These are phyloP conservation scores for Luzula sylvatica DNA, from an alignment of 176 grass and related monocot genomes.

Conservation along the genomic window DNA sequence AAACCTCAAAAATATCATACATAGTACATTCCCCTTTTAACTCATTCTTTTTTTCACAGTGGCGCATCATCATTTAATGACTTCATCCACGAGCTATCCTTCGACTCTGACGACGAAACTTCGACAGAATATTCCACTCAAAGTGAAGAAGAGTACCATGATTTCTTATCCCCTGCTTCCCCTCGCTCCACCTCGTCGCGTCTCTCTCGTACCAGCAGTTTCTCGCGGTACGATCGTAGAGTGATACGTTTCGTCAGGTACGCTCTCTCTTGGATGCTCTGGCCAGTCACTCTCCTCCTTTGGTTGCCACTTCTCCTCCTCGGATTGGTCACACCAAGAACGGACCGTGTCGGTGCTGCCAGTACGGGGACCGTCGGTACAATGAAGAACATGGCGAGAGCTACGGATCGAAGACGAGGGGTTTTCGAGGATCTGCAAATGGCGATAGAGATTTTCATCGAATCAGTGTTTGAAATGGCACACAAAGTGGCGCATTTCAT, in stretches of 20 bases:
- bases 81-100: slow-evolving; percentile 80
- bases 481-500: slow-evolving; percentile 80
- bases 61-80: slow-evolving; percentile 94
- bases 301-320: slow-evolving; percentile 47
- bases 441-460: slow-evolving; percentile 91
- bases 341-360: slow-evolving; percentile 26
- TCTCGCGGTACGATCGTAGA: slow-evolving; percentile 45
- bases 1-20: too few relatives aligned
- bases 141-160: slow-evolving; percentile 74
- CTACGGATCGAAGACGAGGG: slow-evolving; percentile 83
- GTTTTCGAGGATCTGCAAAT: slow-evolving; percentile 97
- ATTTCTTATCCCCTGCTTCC: slow-evolving; percentile 42
- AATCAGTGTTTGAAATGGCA: slow-evolving; percentile 73
- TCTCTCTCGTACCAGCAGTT: slow-evolving; percentile 57
- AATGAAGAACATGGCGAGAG: slow-evolving; percentile 52
- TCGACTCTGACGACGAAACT: slow-evolving; percentile 65
- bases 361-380: slow-evolving; percentile 29
- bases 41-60: slow-evolving; percentile 27
- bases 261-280: slow-evolving; percentile 73
- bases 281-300: slow-evolving; percentile 51
- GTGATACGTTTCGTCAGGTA: slow-evolving; percentile 48
- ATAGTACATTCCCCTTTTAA: not conserved
- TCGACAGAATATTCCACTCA: slow-evolving; percentile 36
- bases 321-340: slow-evolving; percentile 40
- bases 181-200: slow-evolving; percentile 74